phyloP scores from a whole-genome alignment of 139 green algal species.

The Nannochloris sp. region DNA sequence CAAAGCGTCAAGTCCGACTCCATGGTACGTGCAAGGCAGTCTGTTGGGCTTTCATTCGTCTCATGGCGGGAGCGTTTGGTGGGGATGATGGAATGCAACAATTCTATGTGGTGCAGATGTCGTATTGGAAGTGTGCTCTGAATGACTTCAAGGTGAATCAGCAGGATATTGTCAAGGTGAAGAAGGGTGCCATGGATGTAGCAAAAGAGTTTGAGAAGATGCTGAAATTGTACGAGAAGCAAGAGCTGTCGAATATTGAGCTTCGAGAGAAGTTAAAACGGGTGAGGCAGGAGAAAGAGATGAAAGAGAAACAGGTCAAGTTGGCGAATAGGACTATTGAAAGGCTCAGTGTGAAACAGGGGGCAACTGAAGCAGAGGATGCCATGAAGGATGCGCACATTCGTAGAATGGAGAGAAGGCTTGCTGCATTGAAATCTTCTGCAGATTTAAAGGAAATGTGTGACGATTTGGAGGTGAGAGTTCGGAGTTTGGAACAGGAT shows the following conservation, averaged over 20 bases:
- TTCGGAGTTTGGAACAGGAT: background rate
- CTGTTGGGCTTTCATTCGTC: too few species aligned
- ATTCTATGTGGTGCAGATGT: background rate
- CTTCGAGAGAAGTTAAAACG: slow-evolving; percentile 6
- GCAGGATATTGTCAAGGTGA: background rate
- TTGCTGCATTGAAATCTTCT: slow-evolving; percentile 18
- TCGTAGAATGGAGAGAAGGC: slow-evolving; percentile 34
- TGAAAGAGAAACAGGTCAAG: slow-evolving; percentile 32
- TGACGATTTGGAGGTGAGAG: slow-evolving; percentile 2
- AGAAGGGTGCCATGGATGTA: background rate
- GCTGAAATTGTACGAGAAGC: slow-evolving; percentile 18
- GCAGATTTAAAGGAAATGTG: slow-evolving; percentile 22
- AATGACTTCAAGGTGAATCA: background rate
- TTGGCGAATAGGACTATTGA: slow-evolving; percentile 36
- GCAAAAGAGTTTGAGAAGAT: slow-evolving; percentile 9
- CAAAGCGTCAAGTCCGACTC: too few species aligned
- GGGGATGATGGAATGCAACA: too few species aligned
- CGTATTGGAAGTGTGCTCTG: background rate
- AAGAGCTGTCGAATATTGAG: slow-evolving; percentile 9
- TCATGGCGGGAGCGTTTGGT: too few species aligned
- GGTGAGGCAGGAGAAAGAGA: slow-evolving; percentile 14
- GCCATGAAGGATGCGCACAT: slow-evolving; percentile 33
- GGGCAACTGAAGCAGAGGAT: slow-evolving; percentile 16
- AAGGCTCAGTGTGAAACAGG: slow-evolving; percentile 21
- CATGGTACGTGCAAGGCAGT: too few species aligned